Evolutionary conservation across 2,329 filamentous ascomycete species (phyloP), one percentile per base, ranked within the genome.

Genomic region (Colletotrichum sansevieriae): DNA sequence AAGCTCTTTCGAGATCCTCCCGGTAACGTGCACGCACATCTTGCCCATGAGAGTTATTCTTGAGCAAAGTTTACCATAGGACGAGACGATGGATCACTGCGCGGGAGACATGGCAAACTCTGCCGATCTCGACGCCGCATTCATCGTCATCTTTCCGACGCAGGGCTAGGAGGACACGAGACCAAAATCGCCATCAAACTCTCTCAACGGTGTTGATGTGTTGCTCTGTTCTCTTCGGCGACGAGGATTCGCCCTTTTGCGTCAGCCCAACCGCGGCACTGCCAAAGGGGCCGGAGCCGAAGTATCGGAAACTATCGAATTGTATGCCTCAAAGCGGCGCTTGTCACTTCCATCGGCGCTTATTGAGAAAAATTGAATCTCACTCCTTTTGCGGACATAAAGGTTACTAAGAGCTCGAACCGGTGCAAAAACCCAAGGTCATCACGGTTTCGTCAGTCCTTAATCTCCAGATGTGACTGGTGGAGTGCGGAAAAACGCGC

Each of bases 21-120:
- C 46, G 25, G 12, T 20, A 64, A 44, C 37, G 33, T 51, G 55
- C 39, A 41, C 18, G 37, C 37, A 25, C 41, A 25, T 41, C 18
- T 56, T 22, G 33, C 51, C 35, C 43, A 43, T n/a, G 20, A 44
- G 47, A 22, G 41, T 25, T 43, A 10, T 56, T 54, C 20, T 56
- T 69, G 49, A 46, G 62, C 66, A 69, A 35, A 69, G 55, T 69
- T 68, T 43, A 20, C 25, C 8, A 22, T 13, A 25, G 49, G 43
- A 56, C 55, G 56, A 66, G 66, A 66, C 66, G 66, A 69, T 47
- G 55, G 62, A 44, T 57, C 51, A 69, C 43, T 43, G 55, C 65
- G 54, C 56, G 44, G 43, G 22, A 56, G 49, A 25, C 39, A 33
- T 62, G 13, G 25, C 13, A 65, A 68, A 68, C 65, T 69, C 49